Base-by-base conservation (phyloP, 2,329 filamentous ascomycete species). In the Huntiella decipiens region DNA sequence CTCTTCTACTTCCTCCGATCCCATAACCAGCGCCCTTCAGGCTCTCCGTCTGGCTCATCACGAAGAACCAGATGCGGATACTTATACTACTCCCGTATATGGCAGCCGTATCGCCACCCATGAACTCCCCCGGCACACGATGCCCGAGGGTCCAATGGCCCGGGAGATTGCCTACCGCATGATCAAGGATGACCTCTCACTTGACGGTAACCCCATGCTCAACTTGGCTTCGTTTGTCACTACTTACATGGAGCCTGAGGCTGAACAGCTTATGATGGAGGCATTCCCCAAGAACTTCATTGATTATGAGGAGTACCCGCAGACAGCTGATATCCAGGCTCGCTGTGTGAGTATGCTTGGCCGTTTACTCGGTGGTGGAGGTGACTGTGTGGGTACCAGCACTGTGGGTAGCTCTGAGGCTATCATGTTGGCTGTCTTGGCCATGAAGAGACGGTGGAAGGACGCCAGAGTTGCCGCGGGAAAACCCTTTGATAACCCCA, bases 191-290 rank as follows among this genome's bases (percentile, higher is more conserved):
- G 84, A 94, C 58, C 68, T 95, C 52, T 91, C 82, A 52, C 68
- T 95, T 44, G 88, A 96, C 59, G 86, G 86, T 47, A 92, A 88
- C 55, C 85, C 86, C 6, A 88, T 86, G 70, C 71, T 93, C 52
- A 84, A 80, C 61, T 64, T 96, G 55, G 87, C 88, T 28, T 87
- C 80, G 34, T 96, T 96, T 57, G 86, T 94, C 53, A 94, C 87
- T 1, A 95, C 88, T 1, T 95, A 92, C 67, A 95, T 94, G 86
- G 87, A 95, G 66, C 83, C 94, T 39, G 88, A 95, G 62, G 87
- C 81, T 15, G 87, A 95, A 65, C 86, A 92, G 63, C 82, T 95
- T 63, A 96, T 96, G 88, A 67, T 78, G 53, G 85, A 95, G 53
- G 76, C 82, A 45, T 85, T 95, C 60, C 77, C 82, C 60, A 95